These are phyloP conservation scores for Pezicula carpinea DNA, from an alignment of 2,329 filamentous ascomycete species.

Conservation along the genomic window DNA sequence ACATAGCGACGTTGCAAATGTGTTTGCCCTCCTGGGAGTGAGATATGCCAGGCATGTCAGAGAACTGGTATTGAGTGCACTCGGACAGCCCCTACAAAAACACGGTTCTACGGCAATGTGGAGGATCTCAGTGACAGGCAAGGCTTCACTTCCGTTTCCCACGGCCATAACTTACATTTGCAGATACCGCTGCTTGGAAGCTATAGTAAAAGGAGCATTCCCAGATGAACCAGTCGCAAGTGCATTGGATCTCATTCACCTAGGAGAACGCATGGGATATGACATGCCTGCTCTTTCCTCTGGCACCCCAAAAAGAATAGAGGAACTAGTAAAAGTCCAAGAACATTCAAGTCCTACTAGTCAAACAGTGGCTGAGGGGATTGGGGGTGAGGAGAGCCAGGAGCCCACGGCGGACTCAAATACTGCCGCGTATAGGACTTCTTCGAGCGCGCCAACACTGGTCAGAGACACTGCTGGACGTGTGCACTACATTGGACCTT, in stretches of 20 bases:
- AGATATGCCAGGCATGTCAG: constrained; percentile 30
- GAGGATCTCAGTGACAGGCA: constrained; percentile 34
- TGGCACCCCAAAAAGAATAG: constrained; percentile 12
- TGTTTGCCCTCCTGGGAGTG: constrained; percentile 25
- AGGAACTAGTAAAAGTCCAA: constrained; percentile 10
- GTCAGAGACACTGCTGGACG: constrained; percentile 31
- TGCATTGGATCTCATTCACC: constrained; percentile 4
- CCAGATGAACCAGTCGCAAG: constrained; percentile 28
- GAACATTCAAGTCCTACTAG: constrained; percentile 2
- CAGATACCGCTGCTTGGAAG: constrained; percentile 33
- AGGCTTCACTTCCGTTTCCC: not conserved
- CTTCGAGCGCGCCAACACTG: constrained; percentile 9
- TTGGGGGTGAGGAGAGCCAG: too few species aligned
- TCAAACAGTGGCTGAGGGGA: too few species aligned
- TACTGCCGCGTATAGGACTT: too few species aligned
- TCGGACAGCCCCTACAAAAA: constrained; percentile 32
- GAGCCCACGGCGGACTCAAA: too few species aligned
- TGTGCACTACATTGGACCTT: constrained; percentile 34
- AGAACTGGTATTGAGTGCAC: constrained; percentile 30
- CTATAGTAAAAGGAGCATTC: constrained; percentile 31
- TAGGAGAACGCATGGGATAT: constrained; percentile 12
- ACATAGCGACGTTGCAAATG: constrained; percentile 32
- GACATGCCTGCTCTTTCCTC: constrained; percentile 29
- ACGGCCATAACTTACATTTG: not conserved
- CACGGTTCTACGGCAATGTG: constrained; percentile 34